Conservation (phyloP, 192 early-diverging fungal genomes). For the Coemansia sp. region DNA sequence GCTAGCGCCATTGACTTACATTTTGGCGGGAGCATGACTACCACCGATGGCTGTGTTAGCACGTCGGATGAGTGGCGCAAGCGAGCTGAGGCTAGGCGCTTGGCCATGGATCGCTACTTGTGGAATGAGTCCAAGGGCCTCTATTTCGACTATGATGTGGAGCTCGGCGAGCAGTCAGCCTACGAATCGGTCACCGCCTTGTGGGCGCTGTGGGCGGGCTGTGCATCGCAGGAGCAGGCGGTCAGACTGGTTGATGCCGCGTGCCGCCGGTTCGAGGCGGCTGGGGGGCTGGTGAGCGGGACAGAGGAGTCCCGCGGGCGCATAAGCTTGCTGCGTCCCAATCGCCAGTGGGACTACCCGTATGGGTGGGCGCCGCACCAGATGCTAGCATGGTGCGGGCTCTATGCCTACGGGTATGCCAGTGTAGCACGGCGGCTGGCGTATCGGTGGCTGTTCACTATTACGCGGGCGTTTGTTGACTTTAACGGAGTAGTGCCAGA, state of each 20-base stretch:
- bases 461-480: constrained; percentile 94
- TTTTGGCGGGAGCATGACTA: constrained; percentile 58
- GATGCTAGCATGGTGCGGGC: constrained; percentile 92
- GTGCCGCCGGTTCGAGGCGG: constrained; percentile 83
- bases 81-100: constrained; percentile 61
- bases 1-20: constrained; percentile 64
- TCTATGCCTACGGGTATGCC: constrained; percentile 77
- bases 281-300: constrained; percentile 88
- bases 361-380: constrained; percentile 99
- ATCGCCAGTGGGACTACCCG: constrained; percentile 94
- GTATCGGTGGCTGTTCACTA: constrained; percentile 95
- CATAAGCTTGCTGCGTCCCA: constrained; percentile 79
- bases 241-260: constrained; percentile 64
- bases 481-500: constrained; percentile 97
- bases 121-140: constrained; percentile 79
- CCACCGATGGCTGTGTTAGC: constrained; percentile 32
- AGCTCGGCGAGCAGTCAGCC: constrained; percentile 57
- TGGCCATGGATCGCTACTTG: constrained; percentile 72
- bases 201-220: constrained; percentile 92
- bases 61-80: constrained; percentile 61
- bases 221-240: constrained; percentile 74
- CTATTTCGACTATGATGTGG: constrained; percentile 91
- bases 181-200: constrained; percentile 90
- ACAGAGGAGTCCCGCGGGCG: constrained; percentile 86
- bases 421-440: constrained; percentile 73